Conservation (phyloP, 2,329 filamentous ascomycete species). For the Zasmidium citrigriseum region DNA sequence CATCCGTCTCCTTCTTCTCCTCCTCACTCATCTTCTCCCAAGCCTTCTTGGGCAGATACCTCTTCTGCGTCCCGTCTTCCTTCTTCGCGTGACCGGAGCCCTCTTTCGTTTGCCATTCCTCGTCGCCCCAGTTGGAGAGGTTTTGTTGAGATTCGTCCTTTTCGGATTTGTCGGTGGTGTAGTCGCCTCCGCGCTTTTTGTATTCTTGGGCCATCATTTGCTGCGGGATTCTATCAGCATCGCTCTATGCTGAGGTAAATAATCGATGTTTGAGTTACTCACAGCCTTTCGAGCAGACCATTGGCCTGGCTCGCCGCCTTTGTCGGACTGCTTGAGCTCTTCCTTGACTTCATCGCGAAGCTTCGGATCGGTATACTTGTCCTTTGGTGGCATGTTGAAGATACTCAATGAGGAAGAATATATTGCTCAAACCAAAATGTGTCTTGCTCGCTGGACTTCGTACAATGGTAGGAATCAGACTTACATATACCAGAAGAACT, state of each 20-base stretch:
- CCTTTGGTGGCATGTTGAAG: constrained; percentile 44
- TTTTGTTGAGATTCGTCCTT: constrained; percentile 48
- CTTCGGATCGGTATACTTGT: constrained; percentile 51
- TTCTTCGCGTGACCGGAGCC: constrained; percentile 47
- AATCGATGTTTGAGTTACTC: neutral
- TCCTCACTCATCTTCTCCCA: constrained; percentile 51
- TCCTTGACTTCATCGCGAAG: constrained; percentile 50
- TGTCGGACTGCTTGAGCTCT: constrained; percentile 48
- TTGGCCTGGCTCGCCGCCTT: constrained; percentile 51
- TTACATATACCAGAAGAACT: neutral
- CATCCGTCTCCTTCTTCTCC: constrained; percentile 47
- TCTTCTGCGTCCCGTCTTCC: constrained; percentile 45
- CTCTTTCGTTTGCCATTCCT: constrained; percentile 54
- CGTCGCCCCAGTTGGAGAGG: constrained; percentile 48
- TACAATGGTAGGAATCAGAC: neutral
- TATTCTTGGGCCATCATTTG: constrained; percentile 51
- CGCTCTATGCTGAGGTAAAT: neutral
- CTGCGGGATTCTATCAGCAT: constrained; percentile 31
- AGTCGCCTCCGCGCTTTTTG: constrained; percentile 50
- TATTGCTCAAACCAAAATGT: neutral
- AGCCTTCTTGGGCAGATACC: constrained; percentile 50
- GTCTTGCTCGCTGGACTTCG: neutral
- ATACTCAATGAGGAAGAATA: neutral
- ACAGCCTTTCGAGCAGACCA: constrained; percentile 50
- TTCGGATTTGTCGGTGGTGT: constrained; percentile 47